phyloP scores from a whole-genome alignment of 805 yeast genomes.

The Barnettozyma populi region DNA sequence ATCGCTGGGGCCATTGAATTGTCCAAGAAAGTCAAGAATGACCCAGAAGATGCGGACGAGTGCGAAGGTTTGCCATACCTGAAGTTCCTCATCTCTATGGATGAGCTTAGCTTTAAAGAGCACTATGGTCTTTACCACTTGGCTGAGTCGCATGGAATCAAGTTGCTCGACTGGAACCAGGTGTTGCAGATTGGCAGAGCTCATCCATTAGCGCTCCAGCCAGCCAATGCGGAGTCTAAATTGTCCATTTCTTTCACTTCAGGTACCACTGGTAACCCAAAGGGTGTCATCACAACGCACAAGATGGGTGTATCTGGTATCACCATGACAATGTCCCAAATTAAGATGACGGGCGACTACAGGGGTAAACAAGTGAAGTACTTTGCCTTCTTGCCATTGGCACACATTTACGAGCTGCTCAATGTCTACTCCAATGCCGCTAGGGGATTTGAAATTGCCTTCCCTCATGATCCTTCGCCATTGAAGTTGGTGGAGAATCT shows the following conservation, averaged over 20 bases:
- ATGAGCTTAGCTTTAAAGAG: constrained; percentile 32
- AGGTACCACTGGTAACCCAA: constrained; percentile 61
- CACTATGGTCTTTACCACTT: constrained; percentile 23
- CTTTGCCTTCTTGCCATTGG: constrained; percentile 46
- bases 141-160: constrained; percentile 23
- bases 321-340: constrained; percentile 16
- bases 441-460: constrained; percentile 36
- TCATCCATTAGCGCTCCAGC: constrained; percentile 27
- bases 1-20: constrained; percentile 16
- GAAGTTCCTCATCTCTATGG: constrained; percentile 44
- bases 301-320: constrained; percentile 37
- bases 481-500: constrained; percentile 47
- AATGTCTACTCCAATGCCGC: constrained; percentile 36
- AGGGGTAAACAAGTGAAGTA: constrained; percentile 26
- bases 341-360: constrained; percentile 18
- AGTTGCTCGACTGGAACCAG: constrained; percentile 33
- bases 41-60: constrained; percentile 10
- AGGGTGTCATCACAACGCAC: constrained; percentile 51
- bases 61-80: constrained; percentile 28
- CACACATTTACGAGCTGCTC: constrained; percentile 49
- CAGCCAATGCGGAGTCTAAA: constrained; percentile 37
- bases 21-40: background rate
- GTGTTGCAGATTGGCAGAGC: constrained; percentile 36
- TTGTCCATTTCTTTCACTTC: constrained; percentile 55
- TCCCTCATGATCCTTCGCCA: constrained; percentile 39